Evolutionary conservation across 345 rosid species (phyloP).

Genomic region (Sonneratia alba): DNA sequence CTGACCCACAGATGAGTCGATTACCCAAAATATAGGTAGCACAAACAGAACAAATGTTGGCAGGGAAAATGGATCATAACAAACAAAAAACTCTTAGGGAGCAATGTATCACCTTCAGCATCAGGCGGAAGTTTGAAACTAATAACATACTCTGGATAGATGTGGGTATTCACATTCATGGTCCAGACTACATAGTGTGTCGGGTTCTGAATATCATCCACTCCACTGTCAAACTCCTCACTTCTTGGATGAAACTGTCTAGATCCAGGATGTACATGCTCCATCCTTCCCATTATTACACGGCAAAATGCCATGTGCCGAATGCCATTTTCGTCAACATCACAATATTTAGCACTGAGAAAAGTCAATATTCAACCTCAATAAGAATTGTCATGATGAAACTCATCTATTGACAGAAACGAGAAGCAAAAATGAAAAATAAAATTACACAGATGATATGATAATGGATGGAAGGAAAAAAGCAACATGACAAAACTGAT

Average conservation of each 20-base stretch:
- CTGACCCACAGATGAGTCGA: constrained; percentile 13
- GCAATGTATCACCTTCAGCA: constrained; percentile 31
- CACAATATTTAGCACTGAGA: constrained; percentile 36
- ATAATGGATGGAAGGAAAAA: not conserved
- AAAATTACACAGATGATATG: not conserved
- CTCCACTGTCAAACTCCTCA: constrained; percentile 42
- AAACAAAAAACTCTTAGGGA: constrained; percentile 9
- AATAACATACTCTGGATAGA: constrained; percentile 38
- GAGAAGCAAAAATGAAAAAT: not conserved
- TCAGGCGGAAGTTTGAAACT: constrained; percentile 32
- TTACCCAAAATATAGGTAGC: constrained; percentile 4
- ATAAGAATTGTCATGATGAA: not conserved
- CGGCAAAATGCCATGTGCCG: constrained; percentile 28
- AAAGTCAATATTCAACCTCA: constrained; percentile 13
- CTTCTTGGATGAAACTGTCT: constrained; percentile 34
- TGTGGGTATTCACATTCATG: constrained; percentile 39
- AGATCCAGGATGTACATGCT: constrained; percentile 27
- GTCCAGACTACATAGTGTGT: constrained; percentile 39
- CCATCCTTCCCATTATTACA: constrained; percentile 45
- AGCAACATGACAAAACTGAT: not conserved
- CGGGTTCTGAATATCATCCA: constrained; percentile 37
- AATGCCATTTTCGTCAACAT: constrained; percentile 41
- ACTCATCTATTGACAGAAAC: not conserved
- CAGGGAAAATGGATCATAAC: not conserved
- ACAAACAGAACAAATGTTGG: constrained; percentile 6